These are phyloP conservation scores for Calonectria honghensis DNA, from an alignment of 2,329 filamentous ascomycete genomes.

Conservation along the genomic window DNA sequence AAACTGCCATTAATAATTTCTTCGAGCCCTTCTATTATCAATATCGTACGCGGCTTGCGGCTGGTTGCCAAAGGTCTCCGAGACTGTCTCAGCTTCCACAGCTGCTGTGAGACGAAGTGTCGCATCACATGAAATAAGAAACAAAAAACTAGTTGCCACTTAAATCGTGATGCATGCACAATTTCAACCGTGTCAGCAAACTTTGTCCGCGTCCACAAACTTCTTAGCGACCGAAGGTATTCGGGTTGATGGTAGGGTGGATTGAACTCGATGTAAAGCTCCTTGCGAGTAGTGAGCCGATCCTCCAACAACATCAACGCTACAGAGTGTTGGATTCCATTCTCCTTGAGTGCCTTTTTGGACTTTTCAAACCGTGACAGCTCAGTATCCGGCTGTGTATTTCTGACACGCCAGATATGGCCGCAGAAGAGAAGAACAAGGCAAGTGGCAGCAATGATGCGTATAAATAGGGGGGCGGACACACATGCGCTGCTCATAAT, in stretches of 20 bases:
- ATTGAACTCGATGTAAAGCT: background rate
- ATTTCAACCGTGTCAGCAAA: background rate
- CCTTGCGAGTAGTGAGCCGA: background rate
- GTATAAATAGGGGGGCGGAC: background rate
- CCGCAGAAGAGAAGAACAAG: background rate
- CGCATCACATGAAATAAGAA: background rate
- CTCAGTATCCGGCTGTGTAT: background rate
- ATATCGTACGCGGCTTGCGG: background rate
- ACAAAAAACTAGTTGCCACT: background rate
- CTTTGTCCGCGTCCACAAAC: background rate
- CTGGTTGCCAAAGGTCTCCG: background rate
- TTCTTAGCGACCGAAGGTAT: background rate
- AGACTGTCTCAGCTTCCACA: background rate
- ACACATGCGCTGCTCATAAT: background rate
- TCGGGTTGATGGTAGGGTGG: background rate
- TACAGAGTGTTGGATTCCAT: background rate
- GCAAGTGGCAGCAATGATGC: too few species aligned
- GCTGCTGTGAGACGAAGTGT: background rate
- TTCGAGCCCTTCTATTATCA: background rate
- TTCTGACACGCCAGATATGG: background rate
- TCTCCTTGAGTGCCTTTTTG: background rate
- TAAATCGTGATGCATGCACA: background rate
- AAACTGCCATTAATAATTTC: background rate
- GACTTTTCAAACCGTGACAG: background rate
- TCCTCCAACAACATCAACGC: background rate